A percentile compares a stretch with the other conserved stretches of the same genome.
Conservation (phyloP, 2,329 filamentous ascomycete species). For the Coniella vitis region DNA sequence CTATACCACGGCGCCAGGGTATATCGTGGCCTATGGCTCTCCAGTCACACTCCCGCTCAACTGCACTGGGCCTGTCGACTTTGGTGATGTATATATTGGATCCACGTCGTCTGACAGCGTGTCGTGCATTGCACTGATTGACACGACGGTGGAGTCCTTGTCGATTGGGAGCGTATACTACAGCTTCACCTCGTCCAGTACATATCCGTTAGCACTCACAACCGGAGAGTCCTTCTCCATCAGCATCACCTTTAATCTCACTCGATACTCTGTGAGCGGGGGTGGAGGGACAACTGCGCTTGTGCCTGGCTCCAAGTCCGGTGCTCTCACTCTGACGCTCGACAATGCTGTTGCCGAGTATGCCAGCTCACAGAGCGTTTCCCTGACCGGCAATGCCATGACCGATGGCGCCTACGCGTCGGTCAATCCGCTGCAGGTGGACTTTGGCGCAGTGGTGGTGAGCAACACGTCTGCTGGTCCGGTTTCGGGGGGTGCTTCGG, state of each 20-base stretch:
- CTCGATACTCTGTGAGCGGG: background rate
- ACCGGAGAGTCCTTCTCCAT: background rate
- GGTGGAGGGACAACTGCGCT: background rate
- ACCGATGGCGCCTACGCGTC: constrained; percentile 29
- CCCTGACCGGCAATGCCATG: constrained; percentile 31
- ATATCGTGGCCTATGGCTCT: constrained; percentile 30
- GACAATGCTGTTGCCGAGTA: constrained; percentile 24
- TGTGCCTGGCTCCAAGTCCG: constrained; percentile 1
- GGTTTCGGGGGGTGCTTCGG: background rate
- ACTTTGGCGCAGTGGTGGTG: constrained; percentile 32
- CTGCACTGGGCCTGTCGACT: constrained; percentile 33
- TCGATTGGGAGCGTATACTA: background rate
- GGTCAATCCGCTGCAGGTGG: constrained; percentile 29
- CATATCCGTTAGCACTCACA: background rate
- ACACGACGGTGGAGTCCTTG: background rate
- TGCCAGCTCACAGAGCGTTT: constrained; percentile 29
- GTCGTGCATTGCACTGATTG: constrained; percentile 23
- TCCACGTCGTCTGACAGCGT: constrained; percentile 24
- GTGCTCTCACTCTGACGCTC: background rate
- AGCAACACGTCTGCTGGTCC: background rate
- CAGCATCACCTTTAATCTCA: background rate
- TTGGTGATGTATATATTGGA: constrained; percentile 30
- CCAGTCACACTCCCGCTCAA: constrained; percentile 34
- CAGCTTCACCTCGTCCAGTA: background rate
- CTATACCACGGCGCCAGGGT: constrained; percentile 29